Evolutionary conservation across 129 eudicot species (phyloP).

Genomic region (Flaveria trinervia): DNA sequence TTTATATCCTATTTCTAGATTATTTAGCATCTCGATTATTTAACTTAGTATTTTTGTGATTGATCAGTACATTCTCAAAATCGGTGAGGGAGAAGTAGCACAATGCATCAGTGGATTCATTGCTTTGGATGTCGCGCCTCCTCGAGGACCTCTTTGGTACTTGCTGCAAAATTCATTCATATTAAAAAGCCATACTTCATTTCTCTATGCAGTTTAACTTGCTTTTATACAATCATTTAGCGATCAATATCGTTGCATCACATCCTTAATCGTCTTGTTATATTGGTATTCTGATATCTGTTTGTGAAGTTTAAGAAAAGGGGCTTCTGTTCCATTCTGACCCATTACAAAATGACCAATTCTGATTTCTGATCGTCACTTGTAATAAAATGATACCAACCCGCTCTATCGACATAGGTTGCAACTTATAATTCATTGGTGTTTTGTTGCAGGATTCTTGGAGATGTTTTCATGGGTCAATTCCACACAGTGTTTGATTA

Average conservation of each 20-base stretch:
- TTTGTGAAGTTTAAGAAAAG: background rate
- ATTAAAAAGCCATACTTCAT: background rate
- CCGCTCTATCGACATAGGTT: background rate
- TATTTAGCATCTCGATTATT: background rate
- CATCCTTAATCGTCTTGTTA: background rate
- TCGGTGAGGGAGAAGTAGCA: constrained; percentile 73
- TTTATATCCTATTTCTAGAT: background rate
- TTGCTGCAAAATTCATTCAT: background rate
- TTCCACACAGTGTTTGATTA: constrained; percentile 90
- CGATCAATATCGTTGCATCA: background rate
- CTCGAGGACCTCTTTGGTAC: constrained; percentile 97
- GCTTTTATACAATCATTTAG: background rate
- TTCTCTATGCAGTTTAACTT: background rate
- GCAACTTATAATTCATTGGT: background rate
- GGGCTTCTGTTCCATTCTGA: background rate
- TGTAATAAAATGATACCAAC: background rate
- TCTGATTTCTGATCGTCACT: background rate
- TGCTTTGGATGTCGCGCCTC: constrained; percentile 84
- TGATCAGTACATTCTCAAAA: constrained; percentile 71
- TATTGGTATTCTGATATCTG: background rate
- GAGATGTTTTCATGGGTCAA: constrained; percentile 90
- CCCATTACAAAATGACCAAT: background rate
- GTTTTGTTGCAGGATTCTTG: constrained; percentile 73
- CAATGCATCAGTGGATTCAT: constrained; percentile 95
- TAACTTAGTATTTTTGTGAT: constrained; percentile 12